Evolutionary conservation across 352 stramenopile genomes (phyloP), one percentile per base, ranked within the genome.

Genomic region (Globisporangium abappressorium): DNA sequence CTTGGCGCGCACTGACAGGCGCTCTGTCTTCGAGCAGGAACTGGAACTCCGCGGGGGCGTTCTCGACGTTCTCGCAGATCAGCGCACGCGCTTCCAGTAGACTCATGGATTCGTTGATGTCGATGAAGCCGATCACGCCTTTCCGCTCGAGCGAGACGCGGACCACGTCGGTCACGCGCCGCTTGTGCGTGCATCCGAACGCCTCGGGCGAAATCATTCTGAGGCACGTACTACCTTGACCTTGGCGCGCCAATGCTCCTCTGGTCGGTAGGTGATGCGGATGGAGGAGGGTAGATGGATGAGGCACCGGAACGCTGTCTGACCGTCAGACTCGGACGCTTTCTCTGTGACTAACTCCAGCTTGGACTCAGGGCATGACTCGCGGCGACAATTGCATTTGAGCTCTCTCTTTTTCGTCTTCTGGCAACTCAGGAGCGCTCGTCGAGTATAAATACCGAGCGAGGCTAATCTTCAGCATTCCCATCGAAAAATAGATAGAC

Each of bases 81-180:
- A 87, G 69, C 15, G 74, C 70, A 11, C 85, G 82, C 11, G 83
- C 85, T 34, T 90, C 82, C 0, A 81, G 61, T 26, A 93, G 61
- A 34, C 72, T 91, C 81, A 90, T 91, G 46, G 57, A 70, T 24
- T 90, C 80, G 51, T 87, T 70, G 46, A 89, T 80, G 57, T 92
- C 77, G 51, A 93, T 93, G 54, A 92, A 93, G 41, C 85, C 85
- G 63, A 93, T 83, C 53, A 92, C 73, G 34, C 84, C 83, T 57
- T 74, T 72, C 9, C 69, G 72, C 65, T 93, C 85, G 24, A 93
- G 72, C 12, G 85, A 67, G 46, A 93, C 76, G 28, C 85, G 79
- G 14, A 93, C 73, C 15, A 92, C 72, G 62, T 93, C 83, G 8
- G 76, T 78, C 61, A 77, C 71, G 34, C 82, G 75, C 11, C 80